Evolutionary conservation across 306 rosid genomes (phyloP).

Genomic region (Lathyrus sativus): DNA sequence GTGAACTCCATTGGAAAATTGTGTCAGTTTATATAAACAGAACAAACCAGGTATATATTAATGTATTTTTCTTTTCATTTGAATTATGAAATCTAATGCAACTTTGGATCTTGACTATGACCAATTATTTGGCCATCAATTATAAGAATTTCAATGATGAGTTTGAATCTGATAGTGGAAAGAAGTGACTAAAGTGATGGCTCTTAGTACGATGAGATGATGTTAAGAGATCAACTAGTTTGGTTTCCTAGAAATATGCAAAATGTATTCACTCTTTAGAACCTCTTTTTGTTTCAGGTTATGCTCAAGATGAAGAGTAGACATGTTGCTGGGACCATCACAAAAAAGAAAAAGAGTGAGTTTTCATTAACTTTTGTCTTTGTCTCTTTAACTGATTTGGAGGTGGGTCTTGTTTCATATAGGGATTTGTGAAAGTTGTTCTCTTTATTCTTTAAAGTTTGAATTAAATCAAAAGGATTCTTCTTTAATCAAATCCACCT

Average conservation of each 20-base stretch:
- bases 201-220: slow-evolving; percentile 42
- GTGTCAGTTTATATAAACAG: slow-evolving; percentile 89
- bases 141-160: slow-evolving; percentile 45
- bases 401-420: slow-evolving; percentile 78
- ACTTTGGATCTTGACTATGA: slow-evolving; percentile 12
- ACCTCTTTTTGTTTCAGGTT: slow-evolving; percentile 82
- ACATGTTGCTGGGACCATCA: slow-evolving; percentile 98
- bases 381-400: slow-evolving; percentile 55
- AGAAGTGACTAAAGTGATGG: slow-evolving; percentile 47
- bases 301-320: slow-evolving; percentile 99
- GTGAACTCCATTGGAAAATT: slow-evolving; percentile 96
- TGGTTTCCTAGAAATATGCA: slow-evolving; percentile 44
- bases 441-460: slow-evolving; percentile 42
- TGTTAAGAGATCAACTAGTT: slow-evolving; percentile 39
- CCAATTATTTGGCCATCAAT: slow-evolving; percentile 64
- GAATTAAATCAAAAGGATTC: slow-evolving; percentile 42
- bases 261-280: slow-evolving; percentile 44
- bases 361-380: slow-evolving; percentile 43
- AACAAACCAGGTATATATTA: slow-evolving; percentile 63
- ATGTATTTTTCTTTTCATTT: background rate
- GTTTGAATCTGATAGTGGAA: slow-evolving; percentile 44
- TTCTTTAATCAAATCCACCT: slow-evolving; percentile 30
- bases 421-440: slow-evolving; percentile 88
- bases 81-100: background rate
- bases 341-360: slow-evolving; percentile 99